These are phyloP conservation scores for Ophiostoma piceae DNA, from an alignment of 2,329 filamentous ascomycete species.

Conservation along the genomic window DNA sequence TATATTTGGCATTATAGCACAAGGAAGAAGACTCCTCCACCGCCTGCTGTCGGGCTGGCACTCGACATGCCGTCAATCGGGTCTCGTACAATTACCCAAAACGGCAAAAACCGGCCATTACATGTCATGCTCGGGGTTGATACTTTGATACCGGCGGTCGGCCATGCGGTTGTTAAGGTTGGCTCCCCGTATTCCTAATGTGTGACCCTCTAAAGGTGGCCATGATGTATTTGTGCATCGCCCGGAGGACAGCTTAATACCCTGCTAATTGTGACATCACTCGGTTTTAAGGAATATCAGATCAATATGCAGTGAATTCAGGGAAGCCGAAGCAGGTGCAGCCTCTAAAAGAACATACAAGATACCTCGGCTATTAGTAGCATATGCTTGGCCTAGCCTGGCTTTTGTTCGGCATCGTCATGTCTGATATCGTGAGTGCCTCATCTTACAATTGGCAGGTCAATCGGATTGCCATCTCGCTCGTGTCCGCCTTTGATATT, in stretches of 20 bases:
- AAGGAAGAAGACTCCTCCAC: neutral
- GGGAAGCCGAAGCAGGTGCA: neutral
- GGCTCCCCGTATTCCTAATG: neutral
- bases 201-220: too few relatives aligned
- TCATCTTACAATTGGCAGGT: neutral
- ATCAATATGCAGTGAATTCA: neutral
- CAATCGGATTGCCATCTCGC: neutral
- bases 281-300: neutral
- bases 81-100: slow-evolving; percentile 11
- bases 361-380: neutral
- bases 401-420: neutral
- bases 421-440: neutral
- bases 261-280: neutral
- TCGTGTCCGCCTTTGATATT: neutral
- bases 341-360: neutral
- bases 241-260: neutral
- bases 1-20: neutral
- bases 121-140: neutral
- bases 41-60: neutral
- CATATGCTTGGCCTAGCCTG: neutral
- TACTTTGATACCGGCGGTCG: neutral
- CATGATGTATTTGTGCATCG: too few relatives aligned
- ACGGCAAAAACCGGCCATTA: slow-evolving; percentile 4
- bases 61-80: neutral
- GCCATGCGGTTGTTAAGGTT: neutral